phyloP scores from a whole-genome alignment of 139 green algal genomes.

The Asterochloris erici region DNA sequence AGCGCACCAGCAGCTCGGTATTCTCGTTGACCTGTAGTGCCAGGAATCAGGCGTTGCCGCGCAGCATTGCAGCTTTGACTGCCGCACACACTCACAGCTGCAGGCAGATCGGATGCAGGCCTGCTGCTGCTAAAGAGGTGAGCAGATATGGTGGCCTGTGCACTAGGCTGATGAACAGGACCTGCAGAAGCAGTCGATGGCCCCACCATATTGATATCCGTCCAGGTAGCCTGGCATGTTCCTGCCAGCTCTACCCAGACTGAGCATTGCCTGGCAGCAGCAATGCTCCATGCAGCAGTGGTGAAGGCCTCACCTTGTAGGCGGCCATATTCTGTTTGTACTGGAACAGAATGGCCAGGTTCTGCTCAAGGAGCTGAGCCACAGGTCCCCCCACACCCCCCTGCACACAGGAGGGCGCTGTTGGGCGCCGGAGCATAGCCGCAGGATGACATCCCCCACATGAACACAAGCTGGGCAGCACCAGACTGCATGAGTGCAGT shows the following conservation, averaged over 20 bases:
- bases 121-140: not conserved
- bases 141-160: not conserved
- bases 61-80: no score
- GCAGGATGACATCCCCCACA: no score
- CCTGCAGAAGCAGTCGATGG: no score
- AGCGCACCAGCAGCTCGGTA: slow-evolving; percentile 71
- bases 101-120: no score
- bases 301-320: slow-evolving; percentile 26
- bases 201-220: no score
- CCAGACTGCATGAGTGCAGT: no score
- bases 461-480: no score
- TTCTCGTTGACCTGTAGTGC: slow-evolving; percentile 72
- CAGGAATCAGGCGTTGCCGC: no score
- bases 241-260: not conserved
- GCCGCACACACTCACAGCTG: not conserved
- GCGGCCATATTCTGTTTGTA: slow-evolving; percentile 58
- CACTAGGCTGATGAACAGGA: no score
- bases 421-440: no score
- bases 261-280: not conserved
- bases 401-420: no score
- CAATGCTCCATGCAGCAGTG: not conserved
- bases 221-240: no score
- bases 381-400: slow-evolving; percentile 25
- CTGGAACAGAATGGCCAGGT: slow-evolving; percentile 58
- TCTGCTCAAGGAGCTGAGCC: slow-evolving; percentile 48